Base-by-base conservation (phyloP, 1,284 basidiomycete species). In the Melampsora larici-populina region DNA sequence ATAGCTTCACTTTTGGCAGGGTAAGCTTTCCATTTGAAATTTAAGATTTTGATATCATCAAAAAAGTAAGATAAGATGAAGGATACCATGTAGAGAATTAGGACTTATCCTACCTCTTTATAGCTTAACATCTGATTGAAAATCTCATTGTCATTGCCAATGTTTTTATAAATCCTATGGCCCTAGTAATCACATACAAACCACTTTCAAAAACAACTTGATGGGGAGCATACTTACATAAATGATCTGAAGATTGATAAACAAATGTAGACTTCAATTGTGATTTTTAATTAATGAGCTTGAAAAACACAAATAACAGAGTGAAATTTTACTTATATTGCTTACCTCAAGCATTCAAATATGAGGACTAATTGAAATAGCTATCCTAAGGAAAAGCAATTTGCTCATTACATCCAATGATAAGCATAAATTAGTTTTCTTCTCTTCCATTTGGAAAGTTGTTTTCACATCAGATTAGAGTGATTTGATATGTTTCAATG, bases 181-280 rank as follows among this genome's bases (percentile, higher is more conserved):
- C 97, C 97, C 51, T 97, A 80, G 99, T 99, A 83, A 99, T 99
- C 36, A 99, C 89, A 86, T 99, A 97, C 84, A 92, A 94, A n/a
- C 94, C 95, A 63, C 88, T 89, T 69, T 92, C 89, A 49, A 88
- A 84, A 21, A 99, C 86, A 26, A 97, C 96, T 84, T 96, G 87
- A 48, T 88, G 85, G 0, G 97, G 97, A 3, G 94, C 81, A 94
- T 90, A 70, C 99, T 88, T 80, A 99, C 92, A 84, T 99, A 96
- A 80, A 98, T 89, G 0, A 97, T 99, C 95, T 98, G 78, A 7
- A 17, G 1, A 17, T 18, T 74, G 55, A 5, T 26, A 73, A 9
- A 29, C 13, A 1, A 43, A 43, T 43, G 40, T 8, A 8, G 36
- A 13, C 21, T 55, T 17, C n/a, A 68, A 26, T n/a, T 64, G 9